Evolutionary conservation across 768 basidiomycete genomes (phyloP).

Genomic region (Lepiota venenata): DNA sequence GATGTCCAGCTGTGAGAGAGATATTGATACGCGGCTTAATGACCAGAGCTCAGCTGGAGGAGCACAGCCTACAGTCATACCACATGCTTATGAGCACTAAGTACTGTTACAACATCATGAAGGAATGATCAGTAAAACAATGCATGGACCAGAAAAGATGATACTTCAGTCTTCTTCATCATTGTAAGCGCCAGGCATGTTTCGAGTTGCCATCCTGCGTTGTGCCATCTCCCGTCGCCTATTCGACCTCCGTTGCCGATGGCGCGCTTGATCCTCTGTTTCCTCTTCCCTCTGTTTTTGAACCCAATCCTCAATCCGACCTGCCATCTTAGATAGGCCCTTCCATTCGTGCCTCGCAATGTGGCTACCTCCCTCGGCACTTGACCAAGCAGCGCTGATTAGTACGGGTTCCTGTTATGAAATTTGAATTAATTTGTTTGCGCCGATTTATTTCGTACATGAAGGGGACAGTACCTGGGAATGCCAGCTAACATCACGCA

Average conservation of each 20-base stretch:
- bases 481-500: slow-evolving; percentile 97
- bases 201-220: not conserved
- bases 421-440: not conserved
- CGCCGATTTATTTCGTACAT: not conserved
- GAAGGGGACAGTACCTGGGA: slow-evolving; percentile 48
- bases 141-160: not conserved
- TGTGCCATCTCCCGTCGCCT: slow-evolving; percentile 13
- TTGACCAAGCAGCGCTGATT: slow-evolving; percentile 91
- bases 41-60: too few species aligned
- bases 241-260: slow-evolving; percentile 20
- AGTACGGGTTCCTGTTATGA: slow-evolving; percentile 71
- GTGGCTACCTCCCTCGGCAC: slow-evolving; percentile 58
- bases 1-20: too few species aligned
- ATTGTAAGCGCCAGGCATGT: slow-evolving; percentile 10
- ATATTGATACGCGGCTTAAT: too few species aligned
- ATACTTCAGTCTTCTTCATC: slow-evolving; percentile 10
- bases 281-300: slow-evolving; percentile 40
- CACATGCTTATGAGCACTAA: not conserved
- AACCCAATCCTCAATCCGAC: slow-evolving; percentile 70
- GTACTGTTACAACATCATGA: not conserved
- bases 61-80: too few species aligned
- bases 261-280: slow-evolving; percentile 19
- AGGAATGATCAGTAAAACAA: not conserved
- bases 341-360: slow-evolving; percentile 97
- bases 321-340: slow-evolving; percentile 71